Base-by-base conservation (phyloP, 495 filamentous ascomycete species). In the Tuber melanosporum region DNA sequence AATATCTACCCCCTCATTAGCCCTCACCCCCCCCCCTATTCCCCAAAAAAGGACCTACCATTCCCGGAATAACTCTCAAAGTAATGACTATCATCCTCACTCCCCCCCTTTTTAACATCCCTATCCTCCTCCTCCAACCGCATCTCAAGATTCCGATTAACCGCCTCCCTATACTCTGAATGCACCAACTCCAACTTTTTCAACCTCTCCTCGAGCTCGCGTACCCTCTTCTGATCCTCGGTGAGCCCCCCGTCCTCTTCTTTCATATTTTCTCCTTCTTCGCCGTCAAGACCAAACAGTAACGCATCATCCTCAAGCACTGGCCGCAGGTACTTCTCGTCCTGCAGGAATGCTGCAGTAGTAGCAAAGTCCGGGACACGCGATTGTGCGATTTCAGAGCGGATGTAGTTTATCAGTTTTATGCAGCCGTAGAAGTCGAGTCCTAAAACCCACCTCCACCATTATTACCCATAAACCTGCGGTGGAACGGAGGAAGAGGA, bases 251-350 rank as follows among this genome's bases (percentile, higher is more conserved):
- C 70, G 22, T 80, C 77, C 20, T 41, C n/a, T 66, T 86, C 84
- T 52, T 71, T 80, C 12, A 76, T 71, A 75, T 82, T 76, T 46
- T 80, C 49, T 42, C 85, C 75, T 78, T 84, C 75, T 83, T 88
- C 81, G 45, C 97, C 95, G 77, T 95, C 94, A 72, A 98, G 85
- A 71, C 88, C 91, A 77, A 95, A 92, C 46, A 98, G 86, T 57
- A 97, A 86, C 20, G 94, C 91, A 77, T 98, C 94, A 81, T 97
- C 93, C 79, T 96, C 92, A n/a, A 98, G 84, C 15, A 92, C 90
- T 1, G 94, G 95, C 84, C 92, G 91, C 73, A 97, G 84, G 80
- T 91, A 95, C 73, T 86, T 84, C 74, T 98, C 94, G 44, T 90
- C 77, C 9, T 15, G 19, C 0, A 96, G 91, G 46, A 88, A 85